phyloP scores from a whole-genome alignment of 1,284 basidiomycete species.

The Chalciporus sp. region DNA sequence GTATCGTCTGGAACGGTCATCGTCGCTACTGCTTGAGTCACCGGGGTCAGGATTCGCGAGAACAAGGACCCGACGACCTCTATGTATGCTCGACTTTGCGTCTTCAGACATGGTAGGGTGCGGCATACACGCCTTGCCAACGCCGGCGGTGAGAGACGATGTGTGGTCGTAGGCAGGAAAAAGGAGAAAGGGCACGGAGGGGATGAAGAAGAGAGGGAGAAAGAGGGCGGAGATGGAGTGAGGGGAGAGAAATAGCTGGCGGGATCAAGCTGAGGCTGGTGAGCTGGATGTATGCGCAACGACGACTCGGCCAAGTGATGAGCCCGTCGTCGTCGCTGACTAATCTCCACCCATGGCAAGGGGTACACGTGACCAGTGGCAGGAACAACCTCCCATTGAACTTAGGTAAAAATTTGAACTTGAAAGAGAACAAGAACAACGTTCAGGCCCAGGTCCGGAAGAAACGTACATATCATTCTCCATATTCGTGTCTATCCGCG shows the following conservation, averaged over 20 bases:
- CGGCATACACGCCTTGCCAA: slow-evolving; percentile 35
- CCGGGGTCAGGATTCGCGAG: slow-evolving; percentile 64
- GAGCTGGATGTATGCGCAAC: slow-evolving; percentile 29
- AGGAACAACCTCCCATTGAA: no score
- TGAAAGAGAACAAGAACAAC: no score
- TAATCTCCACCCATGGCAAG: slow-evolving; percentile 30
- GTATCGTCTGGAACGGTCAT: slow-evolving; percentile 29
- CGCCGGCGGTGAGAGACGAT: slow-evolving; percentile 8
- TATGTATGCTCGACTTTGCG: slow-evolving; percentile 37
- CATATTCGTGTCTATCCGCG: neutral
- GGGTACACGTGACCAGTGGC: slow-evolving; percentile 1
- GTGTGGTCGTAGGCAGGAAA: neutral
- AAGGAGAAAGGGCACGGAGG: neutral
- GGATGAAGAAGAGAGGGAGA: neutral
- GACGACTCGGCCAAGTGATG: slow-evolving; percentile 28
- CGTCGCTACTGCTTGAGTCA: slow-evolving; percentile 49
- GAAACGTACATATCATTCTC: no score
- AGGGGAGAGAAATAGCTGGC: slow-evolving; percentile 16
- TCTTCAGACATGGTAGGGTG: slow-evolving; percentile 47
- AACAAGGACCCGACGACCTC: slow-evolving; percentile 45
- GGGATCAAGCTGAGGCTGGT: slow-evolving; percentile 24
- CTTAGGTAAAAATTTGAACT: no score
- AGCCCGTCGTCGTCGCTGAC: slow-evolving; percentile 33
- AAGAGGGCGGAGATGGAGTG: neutral
- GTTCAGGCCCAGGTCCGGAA: no score